These are phyloP conservation scores for Annona cherimola DNA, from an alignment of 164 flowering plant genomes.

Conservation along the genomic window DNA sequence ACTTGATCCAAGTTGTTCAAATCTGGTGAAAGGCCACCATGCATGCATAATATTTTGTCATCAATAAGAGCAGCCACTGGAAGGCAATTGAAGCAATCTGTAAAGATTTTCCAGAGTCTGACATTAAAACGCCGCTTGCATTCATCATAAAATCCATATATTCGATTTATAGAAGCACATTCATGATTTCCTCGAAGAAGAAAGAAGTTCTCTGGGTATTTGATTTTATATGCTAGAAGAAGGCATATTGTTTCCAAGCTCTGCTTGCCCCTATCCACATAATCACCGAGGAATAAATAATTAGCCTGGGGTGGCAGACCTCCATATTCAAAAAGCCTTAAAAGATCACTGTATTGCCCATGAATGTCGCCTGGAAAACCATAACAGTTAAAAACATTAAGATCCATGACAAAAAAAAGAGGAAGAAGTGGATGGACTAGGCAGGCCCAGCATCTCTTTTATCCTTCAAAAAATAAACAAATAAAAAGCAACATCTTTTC, in stretches of 20 bases:
- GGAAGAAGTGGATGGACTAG: too few species aligned
- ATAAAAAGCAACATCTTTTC: too few species aligned
- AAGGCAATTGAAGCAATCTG: constrained; percentile 78
- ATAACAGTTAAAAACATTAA: too few species aligned
- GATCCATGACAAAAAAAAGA: too few species aligned
- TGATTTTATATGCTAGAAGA: constrained; percentile 73
- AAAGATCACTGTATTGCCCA: constrained; percentile 75
- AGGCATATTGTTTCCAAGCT: constrained; percentile 84
- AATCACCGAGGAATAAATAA: constrained; percentile 77
- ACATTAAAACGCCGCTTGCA: constrained; percentile 81
- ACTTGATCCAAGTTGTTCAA: constrained; percentile 60
- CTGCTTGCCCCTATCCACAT: constrained; percentile 86
- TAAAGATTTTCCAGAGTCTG: constrained; percentile 68
- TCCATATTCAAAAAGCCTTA: constrained; percentile 78
- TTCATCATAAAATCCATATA: constrained; percentile 88
- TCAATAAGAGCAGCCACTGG: constrained; percentile 87
- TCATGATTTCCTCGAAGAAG: constrained; percentile 81
- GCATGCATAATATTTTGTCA: constrained; percentile 87
- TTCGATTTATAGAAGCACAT: constrained; percentile 75
- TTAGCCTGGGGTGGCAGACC: constrained; percentile 76
- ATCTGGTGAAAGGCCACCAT: constrained; percentile 92
- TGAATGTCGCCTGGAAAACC: constrained; percentile 70
- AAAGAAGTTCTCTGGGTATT: constrained; percentile 76
- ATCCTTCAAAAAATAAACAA: too few species aligned
- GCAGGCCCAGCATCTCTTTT: too few species aligned